phyloP scores from a whole-genome alignment of 495 filamentous ascomycete genomes.

The Lepraria neglecta region DNA sequence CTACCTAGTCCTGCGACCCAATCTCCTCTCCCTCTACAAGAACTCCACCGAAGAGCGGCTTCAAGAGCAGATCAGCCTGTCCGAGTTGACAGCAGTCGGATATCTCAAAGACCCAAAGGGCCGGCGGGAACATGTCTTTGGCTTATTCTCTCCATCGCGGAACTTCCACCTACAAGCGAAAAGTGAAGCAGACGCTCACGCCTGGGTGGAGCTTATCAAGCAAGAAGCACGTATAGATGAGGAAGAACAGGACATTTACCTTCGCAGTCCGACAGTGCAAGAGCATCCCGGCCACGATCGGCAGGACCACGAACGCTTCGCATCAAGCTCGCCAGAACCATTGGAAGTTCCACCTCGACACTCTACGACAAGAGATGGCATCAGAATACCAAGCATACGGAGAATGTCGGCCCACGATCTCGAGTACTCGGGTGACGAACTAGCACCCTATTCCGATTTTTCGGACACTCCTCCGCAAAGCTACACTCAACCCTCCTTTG shows the following conservation, averaged over 20 bases:
- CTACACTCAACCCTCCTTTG: conserved; percentile 18
- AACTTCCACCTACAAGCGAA: conserved; percentile 84
- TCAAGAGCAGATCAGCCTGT: conserved; percentile 76
- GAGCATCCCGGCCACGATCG: conserved; percentile 23
- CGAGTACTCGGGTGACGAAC: conserved; percentile 83
- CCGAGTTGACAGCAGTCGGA: conserved; percentile 86
- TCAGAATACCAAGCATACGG: conserved; percentile 34
- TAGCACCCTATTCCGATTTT: conserved; percentile 84
- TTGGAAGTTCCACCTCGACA: conserved; percentile 28
- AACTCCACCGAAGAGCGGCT: conserved; percentile 83
- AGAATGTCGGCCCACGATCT: conserved; percentile 47
- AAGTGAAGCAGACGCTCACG: conserved; percentile 66
- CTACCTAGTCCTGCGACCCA: conserved; percentile 85
- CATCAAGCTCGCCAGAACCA: conserved; percentile 63
- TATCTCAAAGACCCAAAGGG: conserved; percentile 82
- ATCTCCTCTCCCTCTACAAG: conserved; percentile 92
- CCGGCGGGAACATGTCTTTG: conserved; percentile 74
- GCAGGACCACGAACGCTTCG: conserved; percentile 34
- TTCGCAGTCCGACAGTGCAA: conserved; percentile 51
- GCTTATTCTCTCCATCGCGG: conserved; percentile 82
- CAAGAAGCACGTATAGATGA: conserved; percentile 75
- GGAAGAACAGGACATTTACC: conserved; percentile 71
- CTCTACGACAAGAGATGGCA: conserved; percentile 28
- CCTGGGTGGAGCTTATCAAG: conserved; percentile 82
- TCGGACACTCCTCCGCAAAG: conserved; percentile 55